Percentiles rank a stretch among this genome's conserved stretches.
These are phyloP conservation scores for Nemania sp. DNA, from an alignment of 2,329 filamentous ascomycete genomes.

Conservation along the genomic window DNA sequence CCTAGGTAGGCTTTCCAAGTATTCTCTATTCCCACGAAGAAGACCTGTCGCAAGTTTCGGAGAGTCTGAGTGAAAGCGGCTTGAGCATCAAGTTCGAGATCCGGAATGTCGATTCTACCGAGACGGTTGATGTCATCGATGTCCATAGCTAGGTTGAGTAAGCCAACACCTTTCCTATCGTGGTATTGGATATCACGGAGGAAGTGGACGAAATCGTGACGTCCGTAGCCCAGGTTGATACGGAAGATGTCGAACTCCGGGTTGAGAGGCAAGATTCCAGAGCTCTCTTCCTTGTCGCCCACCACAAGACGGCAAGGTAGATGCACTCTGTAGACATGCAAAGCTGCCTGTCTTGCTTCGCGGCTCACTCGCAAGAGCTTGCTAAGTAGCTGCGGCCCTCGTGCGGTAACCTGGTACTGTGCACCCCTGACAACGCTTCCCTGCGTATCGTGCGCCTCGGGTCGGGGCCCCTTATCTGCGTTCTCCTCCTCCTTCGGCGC, in stretches of 20 bases:
- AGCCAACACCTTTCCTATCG: slow-evolving; percentile 5
- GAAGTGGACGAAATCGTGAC: not conserved
- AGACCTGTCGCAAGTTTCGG: slow-evolving; percentile 9
- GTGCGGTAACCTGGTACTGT: not conserved
- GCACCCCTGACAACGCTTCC: not conserved
- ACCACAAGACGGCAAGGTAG: not conserved
- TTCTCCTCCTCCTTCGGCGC: not conserved
- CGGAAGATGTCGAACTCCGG: slow-evolving; percentile 20
- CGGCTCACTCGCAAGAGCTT: slow-evolving; percentile 16
- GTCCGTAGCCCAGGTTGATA: not conserved
- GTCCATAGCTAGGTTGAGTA: slow-evolving; percentile 18
- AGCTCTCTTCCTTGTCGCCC: not conserved
- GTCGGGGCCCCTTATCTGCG: not conserved
- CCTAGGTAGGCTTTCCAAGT: slow-evolving; percentile 7
- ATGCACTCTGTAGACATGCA: slow-evolving; percentile 10
- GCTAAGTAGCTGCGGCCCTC: slow-evolving; percentile 8
- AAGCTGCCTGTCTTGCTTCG: slow-evolving; percentile 10
- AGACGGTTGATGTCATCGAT: not conserved
- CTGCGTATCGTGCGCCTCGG: not conserved
- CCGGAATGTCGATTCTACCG: not conserved
- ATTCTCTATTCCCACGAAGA: slow-evolving; percentile 7
- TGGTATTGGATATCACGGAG: slow-evolving; percentile 5
- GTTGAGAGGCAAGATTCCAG: slow-evolving; percentile 8
- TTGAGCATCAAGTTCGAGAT: not conserved
- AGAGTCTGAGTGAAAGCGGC: slow-evolving; percentile 5